Evolutionary conservation across 495 filamentous ascomycete species (phyloP), one percentile per base, ranked within the genome.

Genomic region (Evansstolkia leycettana): DNA sequence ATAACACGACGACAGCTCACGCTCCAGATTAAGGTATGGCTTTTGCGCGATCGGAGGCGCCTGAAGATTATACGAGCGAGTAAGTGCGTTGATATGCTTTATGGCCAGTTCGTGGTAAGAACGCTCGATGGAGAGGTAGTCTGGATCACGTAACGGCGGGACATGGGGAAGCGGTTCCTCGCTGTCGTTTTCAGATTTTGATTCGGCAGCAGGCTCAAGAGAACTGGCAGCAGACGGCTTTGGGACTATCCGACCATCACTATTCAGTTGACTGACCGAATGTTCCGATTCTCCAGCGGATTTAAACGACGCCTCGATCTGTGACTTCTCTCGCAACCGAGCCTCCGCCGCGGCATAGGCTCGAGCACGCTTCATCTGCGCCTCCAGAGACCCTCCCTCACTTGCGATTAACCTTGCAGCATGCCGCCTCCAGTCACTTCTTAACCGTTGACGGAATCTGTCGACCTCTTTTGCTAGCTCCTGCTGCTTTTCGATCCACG

Each of bases 401-500:
- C 82, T 82, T 1, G 89, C 69, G 40, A 98, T 93, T 36, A 76
- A 65, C 26, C 84, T 58, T 2, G 87, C 76, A 9, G 84, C 85
- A 57, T 94, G 84, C 28, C 90, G 65, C 48, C 74, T 79, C 90
- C 90, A 98, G 42, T 95, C 88, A 23, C 65, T 70, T 31, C 87
- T 69, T 29, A 98, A 47, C 12, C 87, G 64, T 19, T 65, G 54
- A 3, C 90, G 73, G 54, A 98, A 95, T 5, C 68, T 62, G 28
- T 64, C 68, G 5, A 78, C 67, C 9, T 82, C 73, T 36, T 68
- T 74, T 4, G 77, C 67, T 6, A 98, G 63, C 46, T 95, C 88
- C 54, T 95, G 90, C 55, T 98, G 90, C 52, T 95, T 96, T 55
- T 96, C 90, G 32, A 98, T 95, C 92, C 56, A 72, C 4, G 60